Percentiles rank a stretch among this genome's conserved stretches.
Evolutionary conservation across 1,284 basidiomycete genomes (phyloP).

Genomic region (Malassezia psittaci): DNA sequence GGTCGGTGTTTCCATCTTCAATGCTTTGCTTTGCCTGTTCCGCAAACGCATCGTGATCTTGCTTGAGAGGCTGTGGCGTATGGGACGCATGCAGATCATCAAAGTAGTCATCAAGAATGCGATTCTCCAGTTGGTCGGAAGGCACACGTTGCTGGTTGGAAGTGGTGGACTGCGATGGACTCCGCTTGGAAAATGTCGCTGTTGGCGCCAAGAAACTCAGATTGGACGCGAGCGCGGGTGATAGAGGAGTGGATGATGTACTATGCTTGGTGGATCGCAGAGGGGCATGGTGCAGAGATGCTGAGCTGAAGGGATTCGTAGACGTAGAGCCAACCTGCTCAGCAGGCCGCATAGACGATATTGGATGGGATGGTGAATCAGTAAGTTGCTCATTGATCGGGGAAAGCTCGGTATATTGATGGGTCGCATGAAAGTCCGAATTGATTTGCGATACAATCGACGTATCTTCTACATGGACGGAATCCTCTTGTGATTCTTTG

Average conservation of each 20-base stretch:
- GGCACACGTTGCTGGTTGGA: not conserved
- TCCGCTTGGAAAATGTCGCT: not conserved
- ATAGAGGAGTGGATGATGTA: not conserved
- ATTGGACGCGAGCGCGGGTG: conserved; percentile 7
- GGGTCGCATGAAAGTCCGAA: conserved; percentile 1
- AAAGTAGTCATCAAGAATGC: not conserved
- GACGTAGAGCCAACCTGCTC: too few species aligned
- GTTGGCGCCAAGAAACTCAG: conserved; percentile 14
- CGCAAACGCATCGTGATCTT: not conserved
- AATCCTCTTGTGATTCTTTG: not conserved
- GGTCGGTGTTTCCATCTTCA: too few species aligned
- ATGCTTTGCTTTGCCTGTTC: too few species aligned
- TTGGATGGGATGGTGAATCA: not conserved
- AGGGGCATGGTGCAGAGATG: not conserved
- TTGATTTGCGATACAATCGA: conserved; percentile 1
- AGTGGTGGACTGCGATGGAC: not conserved
- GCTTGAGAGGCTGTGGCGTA: not conserved
- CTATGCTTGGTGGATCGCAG: too few species aligned
- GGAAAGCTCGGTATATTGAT: conserved; percentile 2
- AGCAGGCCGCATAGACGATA: too few species aligned
- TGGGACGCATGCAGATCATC: not conserved
- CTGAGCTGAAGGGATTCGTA: not conserved
- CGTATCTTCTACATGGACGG: not conserved
- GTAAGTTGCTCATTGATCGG: not conserved
- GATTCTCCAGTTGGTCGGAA: not conserved